These are phyloP conservation scores for Calonectria fujianensis DNA, from an alignment of 2,329 filamentous ascomycete genomes.

Conservation along the genomic window DNA sequence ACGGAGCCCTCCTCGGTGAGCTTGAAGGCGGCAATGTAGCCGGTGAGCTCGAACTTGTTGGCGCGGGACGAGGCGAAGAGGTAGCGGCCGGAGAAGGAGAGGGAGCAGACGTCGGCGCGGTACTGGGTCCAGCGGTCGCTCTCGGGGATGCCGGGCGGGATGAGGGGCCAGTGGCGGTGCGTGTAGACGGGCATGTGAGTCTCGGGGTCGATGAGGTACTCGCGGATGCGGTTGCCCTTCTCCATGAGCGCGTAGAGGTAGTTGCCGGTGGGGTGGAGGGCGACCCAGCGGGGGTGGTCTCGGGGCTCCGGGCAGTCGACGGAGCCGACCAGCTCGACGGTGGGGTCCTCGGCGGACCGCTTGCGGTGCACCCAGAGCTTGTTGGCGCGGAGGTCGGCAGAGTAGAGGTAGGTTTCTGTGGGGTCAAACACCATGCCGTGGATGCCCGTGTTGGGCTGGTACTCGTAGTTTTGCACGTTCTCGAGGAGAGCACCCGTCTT, in stretches of 20 bases:
- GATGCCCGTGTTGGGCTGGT: slow-evolving; percentile 81
- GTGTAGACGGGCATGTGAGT: slow-evolving; percentile 88
- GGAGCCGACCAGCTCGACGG: slow-evolving; percentile 80
- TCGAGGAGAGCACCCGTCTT: slow-evolving; percentile 73
- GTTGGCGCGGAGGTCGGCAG: slow-evolving; percentile 85
- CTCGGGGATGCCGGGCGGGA: slow-evolving; percentile 80
- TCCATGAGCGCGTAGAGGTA: slow-evolving; percentile 94
- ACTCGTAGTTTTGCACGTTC: slow-evolving; percentile 84
- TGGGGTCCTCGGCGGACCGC: slow-evolving; percentile 67
- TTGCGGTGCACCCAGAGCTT: slow-evolving; percentile 87
- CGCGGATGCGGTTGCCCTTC: slow-evolving; percentile 87
- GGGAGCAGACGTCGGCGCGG: slow-evolving; percentile 88
- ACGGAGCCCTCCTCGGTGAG: slow-evolving; percentile 82
- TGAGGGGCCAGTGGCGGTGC: slow-evolving; percentile 83
- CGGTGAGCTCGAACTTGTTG: slow-evolving; percentile 84
- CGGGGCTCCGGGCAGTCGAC: slow-evolving; percentile 81
- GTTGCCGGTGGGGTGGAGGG: slow-evolving; percentile 84
- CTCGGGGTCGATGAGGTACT: slow-evolving; percentile 85
- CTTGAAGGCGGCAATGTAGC: slow-evolving; percentile 88
- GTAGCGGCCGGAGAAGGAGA: slow-evolving; percentile 81
- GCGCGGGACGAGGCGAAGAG: slow-evolving; percentile 90
- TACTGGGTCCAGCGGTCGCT: slow-evolving; percentile 76
- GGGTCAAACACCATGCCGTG: slow-evolving; percentile 90
- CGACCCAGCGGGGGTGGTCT: slow-evolving; percentile 93
- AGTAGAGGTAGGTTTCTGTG: slow-evolving; percentile 84